phyloP scores from a whole-genome alignment of 2,329 filamentous ascomycete species.

The Sclerotinia spermophila region DNA sequence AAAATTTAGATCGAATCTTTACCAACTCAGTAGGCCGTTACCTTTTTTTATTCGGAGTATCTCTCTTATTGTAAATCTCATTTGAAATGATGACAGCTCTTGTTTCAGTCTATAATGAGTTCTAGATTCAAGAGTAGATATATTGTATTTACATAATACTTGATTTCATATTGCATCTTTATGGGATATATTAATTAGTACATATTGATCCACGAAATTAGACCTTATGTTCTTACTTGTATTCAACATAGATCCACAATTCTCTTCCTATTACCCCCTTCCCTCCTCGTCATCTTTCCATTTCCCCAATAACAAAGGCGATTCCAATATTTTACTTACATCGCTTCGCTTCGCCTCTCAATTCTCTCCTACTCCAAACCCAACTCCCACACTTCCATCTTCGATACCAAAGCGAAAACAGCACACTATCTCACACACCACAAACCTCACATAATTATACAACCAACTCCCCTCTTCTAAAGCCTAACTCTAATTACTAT shows the following conservation, averaged over 20 bases:
- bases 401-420: too few species aligned
- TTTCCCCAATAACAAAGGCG: neutral
- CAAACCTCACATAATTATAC: too few species aligned
- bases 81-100: fast-evolving
- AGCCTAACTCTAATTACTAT: too few species aligned
- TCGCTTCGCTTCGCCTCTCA: neutral
- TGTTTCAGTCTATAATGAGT: neutral
- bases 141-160: neutral
- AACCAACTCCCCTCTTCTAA: too few species aligned
- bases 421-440: too few species aligned
- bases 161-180: neutral
- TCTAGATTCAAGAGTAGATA: neutral
- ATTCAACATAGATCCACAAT: neutral
- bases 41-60: neutral
- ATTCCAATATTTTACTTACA: neutral
- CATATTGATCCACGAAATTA: neutral
- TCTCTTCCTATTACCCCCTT: neutral
- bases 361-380: too few species aligned
- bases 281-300: neutral
- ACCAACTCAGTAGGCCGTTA: neutral
- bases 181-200: too few species aligned
- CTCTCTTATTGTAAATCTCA: neutral
- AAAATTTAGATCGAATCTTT: neutral
- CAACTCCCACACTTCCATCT: too few species aligned
- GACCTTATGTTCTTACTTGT: neutral